phyloP scores from a whole-genome alignment of 306 rosid species.

The Macrotyloma uniflorum region DNA sequence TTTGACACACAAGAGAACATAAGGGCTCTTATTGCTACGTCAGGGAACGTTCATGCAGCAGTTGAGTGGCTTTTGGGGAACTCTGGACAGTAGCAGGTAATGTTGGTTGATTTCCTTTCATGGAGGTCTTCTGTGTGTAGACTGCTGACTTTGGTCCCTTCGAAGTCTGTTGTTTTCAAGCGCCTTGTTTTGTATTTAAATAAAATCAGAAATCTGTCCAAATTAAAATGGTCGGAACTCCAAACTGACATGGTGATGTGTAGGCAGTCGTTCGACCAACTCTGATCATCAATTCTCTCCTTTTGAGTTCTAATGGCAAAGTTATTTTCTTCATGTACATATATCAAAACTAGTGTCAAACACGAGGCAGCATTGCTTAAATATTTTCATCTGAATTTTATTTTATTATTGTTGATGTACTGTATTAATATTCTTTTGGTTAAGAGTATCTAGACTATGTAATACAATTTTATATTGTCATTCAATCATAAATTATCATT shows the following conservation, averaged over 20 bases:
- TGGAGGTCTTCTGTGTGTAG: slow-evolving; percentile 33
- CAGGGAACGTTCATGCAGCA: slow-evolving; percentile 89
- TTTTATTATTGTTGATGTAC: neutral
- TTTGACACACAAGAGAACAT: slow-evolving; percentile 88
- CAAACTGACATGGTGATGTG: slow-evolving; percentile 45
- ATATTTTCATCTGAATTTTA: slow-evolving; percentile 14
- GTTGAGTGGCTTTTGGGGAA: slow-evolving; percentile 86
- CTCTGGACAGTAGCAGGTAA: slow-evolving; percentile 62
- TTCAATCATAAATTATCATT: no score
- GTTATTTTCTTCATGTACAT: slow-evolving; percentile 45
- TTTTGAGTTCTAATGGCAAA: slow-evolving; percentile 25
- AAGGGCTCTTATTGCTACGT: slow-evolving; percentile 78
- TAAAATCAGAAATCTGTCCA: slow-evolving; percentile 47
- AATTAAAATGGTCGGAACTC: slow-evolving; percentile 47
- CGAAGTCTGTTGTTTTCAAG: slow-evolving; percentile 42
- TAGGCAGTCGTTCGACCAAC: slow-evolving; percentile 37
- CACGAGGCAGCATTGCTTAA: neutral
- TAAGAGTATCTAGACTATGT: neutral
- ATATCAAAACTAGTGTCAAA: slow-evolving; percentile 29
- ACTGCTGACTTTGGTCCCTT: slow-evolving; percentile 43
- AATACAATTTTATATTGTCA: no score
- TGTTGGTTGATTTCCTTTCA: slow-evolving; percentile 33
- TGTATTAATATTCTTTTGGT: neutral
- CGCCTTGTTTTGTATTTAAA: slow-evolving; percentile 41
- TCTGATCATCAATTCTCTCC: slow-evolving; percentile 31